Evolutionary conservation across 2,329 filamentous ascomycete genomes (phyloP).

Genomic region (Aspergillus sojae): DNA sequence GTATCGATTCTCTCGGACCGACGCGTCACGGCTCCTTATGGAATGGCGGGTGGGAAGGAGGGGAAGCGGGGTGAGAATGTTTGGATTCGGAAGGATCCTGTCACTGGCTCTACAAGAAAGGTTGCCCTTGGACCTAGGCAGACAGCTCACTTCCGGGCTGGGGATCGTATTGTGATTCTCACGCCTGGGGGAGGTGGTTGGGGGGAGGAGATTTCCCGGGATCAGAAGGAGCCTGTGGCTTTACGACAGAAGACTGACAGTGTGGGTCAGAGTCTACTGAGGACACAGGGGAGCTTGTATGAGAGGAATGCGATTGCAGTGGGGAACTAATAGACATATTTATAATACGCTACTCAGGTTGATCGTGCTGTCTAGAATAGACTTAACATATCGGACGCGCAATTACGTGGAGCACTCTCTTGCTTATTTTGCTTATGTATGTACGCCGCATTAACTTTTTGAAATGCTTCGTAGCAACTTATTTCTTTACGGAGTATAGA

Average conservation of each 20-base stretch:
- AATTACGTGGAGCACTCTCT: too few species aligned
- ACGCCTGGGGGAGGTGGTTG: background rate
- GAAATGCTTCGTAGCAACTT: too few species aligned
- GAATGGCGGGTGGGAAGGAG: slow-evolving; percentile 23
- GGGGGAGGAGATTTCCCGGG: background rate
- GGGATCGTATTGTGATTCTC: background rate
- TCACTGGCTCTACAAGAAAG: background rate
- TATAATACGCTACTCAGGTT: fast-evolving
- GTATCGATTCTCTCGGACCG: slow-evolving; percentile 27
- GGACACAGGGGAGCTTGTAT: background rate
- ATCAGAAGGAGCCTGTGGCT: background rate
- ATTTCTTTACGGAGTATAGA: too few species aligned
- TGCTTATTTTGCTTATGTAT: too few species aligned
- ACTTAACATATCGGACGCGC: too few species aligned
- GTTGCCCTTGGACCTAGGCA: background rate
- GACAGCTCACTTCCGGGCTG: background rate
- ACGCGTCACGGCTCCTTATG: slow-evolving; percentile 26
- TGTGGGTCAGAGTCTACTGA: background rate
- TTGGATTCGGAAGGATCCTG: background rate
- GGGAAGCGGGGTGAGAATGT: background rate
- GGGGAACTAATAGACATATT: background rate
- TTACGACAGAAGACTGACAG: background rate
- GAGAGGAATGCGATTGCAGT: background rate
- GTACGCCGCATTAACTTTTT: too few species aligned
- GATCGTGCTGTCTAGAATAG: too few species aligned